These are phyloP conservation scores for Fusarium mexicanum DNA, from an alignment of 2,329 filamentous ascomycete genomes.

Conservation along the genomic window DNA sequence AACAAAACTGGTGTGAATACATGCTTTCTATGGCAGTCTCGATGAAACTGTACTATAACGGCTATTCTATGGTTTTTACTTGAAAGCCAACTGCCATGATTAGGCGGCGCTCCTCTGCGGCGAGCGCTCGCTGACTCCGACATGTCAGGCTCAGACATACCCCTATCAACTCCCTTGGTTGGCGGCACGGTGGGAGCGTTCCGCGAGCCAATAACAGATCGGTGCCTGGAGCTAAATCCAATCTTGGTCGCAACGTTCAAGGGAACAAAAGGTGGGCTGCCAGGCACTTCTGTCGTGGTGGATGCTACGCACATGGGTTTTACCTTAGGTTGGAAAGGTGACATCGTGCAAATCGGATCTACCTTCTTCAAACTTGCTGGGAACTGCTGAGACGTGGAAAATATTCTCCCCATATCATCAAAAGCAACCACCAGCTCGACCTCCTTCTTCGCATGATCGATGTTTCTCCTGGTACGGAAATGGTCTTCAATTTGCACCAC, in stretches of 20 bases:
- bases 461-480: background rate
- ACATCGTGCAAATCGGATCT: conserved; percentile 44
- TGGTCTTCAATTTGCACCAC: background rate
- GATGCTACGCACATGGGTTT: conserved; percentile 23
- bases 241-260: conserved; percentile 23
- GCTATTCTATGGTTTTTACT: background rate
- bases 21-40: background rate
- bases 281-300: conserved; percentile 2
- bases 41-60: background rate
- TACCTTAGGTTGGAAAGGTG: conserved; percentile 33
- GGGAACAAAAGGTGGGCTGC: conserved; percentile 27
- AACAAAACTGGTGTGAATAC: background rate
- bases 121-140: conserved; percentile 19
- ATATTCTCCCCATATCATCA: conserved; percentile 27
- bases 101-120: conserved; percentile 19
- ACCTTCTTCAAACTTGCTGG: conserved; percentile 14
- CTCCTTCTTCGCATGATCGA: conserved; percentile 1
- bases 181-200: conserved; percentile 33
- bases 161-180: conserved; percentile 19
- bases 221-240: conserved; percentile 52
- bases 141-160: conserved; percentile 7
- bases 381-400: conserved; percentile 28
- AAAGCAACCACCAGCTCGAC: conserved; percentile 3
- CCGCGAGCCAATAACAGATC: conserved; percentile 53
- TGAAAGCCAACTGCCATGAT: background rate